Evolutionary conservation across 345 rosid species (phyloP), one percentile per base, ranked within the genome.

Genomic region (Kandelia obovata): DNA sequence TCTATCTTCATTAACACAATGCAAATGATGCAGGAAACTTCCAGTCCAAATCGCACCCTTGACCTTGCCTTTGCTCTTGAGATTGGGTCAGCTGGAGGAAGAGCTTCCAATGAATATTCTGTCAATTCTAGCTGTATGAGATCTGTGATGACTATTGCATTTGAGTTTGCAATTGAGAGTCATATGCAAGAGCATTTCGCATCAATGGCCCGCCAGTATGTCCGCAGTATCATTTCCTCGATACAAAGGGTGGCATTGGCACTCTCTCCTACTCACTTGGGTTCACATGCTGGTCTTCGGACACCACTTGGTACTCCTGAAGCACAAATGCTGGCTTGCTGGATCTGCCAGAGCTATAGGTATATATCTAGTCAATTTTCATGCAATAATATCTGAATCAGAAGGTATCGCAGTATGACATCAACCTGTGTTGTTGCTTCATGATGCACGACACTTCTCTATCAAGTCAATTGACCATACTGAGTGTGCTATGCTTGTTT

Each of bases 151-250:
- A 92, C 97, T 30, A 95, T 95, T 74, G 99, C 97, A 0, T 95
- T 95, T 81, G 93, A 95, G 78, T 95, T 92, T 72, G 99, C 97
- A 61, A 86, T 86, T 23, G 97, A 91, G 80, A 92, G 93, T 83
- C 97, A 95, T 73, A 88, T 95, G 97, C 99, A 95, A 83, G 99
- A 92, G 39, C 96, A 91, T 80, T 96, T 95, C 28, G 96, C 99
- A 56, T 76, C 93, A 37, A 88, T 95, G 96, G 99, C 99, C 56
- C 89, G 97, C 30, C 99, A 92, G 70, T 95, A 95, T 61, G 92
- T 95, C 30, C 91, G 99, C 28, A 87, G 96, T 70, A 92, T 95
- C 71, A 95, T 95, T 75, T 85, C 99, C 47, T 92, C 99, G 0
- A 96, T 95, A 70, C 99, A 95, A 85, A 83, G 99, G 81, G 99